These are phyloP conservation scores for Ceriops decandra DNA, from an alignment of 345 rosid species.

Conservation along the genomic window DNA sequence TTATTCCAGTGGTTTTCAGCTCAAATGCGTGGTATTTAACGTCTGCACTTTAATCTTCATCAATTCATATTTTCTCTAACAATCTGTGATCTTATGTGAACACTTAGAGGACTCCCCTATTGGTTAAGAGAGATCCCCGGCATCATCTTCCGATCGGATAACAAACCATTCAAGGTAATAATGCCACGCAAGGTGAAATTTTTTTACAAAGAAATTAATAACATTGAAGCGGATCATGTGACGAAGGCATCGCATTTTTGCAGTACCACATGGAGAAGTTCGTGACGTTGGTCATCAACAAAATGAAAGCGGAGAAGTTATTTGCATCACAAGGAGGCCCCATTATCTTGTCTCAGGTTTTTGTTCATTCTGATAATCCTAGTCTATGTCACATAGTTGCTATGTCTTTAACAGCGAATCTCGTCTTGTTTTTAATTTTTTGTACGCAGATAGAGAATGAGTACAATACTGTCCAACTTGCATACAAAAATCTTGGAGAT, in stretches of 20 bases:
- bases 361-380: not conserved
- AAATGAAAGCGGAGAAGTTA: slow-evolving; percentile 44
- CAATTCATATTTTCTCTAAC: not conserved
- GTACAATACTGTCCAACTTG: slow-evolving; percentile 63
- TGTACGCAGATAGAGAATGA: slow-evolving; percentile 80
- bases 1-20: not conserved
- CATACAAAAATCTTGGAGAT: slow-evolving; percentile 52
- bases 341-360: slow-evolving; percentile 62
- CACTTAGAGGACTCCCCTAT: slow-evolving; percentile 74
- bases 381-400: not conserved
- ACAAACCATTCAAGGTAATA: slow-evolving; percentile 72
- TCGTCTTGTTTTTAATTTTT: not conserved
- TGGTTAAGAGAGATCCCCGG: slow-evolving; percentile 77
- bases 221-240: not conserved
- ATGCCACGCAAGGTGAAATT: not conserved
- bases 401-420: not conserved
- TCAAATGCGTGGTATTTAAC: not conserved
- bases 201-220: too few species aligned
- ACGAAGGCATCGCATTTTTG: not conserved
- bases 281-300: slow-evolving; percentile 38
- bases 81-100: slow-evolving; percentile 3
- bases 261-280: slow-evolving; percentile 59
- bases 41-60: not conserved
- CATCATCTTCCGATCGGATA: slow-evolving; percentile 72
- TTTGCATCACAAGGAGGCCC: slow-evolving; percentile 83